phyloP scores from a whole-genome alignment of 805 yeast species.

The Komagataella pastoris region DNA sequence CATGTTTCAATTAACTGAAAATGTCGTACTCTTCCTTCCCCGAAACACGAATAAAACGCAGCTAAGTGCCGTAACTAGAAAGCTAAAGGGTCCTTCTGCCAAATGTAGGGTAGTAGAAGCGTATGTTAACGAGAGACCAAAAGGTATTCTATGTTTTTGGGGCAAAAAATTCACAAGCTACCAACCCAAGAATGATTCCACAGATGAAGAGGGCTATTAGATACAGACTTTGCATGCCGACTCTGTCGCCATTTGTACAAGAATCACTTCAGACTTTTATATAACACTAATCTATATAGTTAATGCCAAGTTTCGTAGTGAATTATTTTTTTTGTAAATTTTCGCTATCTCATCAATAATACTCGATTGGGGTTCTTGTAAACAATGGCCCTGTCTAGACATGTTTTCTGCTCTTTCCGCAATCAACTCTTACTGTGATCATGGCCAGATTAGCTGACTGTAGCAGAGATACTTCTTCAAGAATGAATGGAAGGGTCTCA shows the following conservation, averaged over 20 bases:
- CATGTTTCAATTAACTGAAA: slow-evolving; percentile 24
- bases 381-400: not conserved
- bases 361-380: not conserved
- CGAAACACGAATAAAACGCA: slow-evolving; percentile 43
- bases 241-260: not conserved
- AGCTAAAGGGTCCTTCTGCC: slow-evolving; percentile 28
- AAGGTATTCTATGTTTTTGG: slow-evolving; percentile 50
- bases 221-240: not conserved
- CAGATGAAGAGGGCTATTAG: not conserved
- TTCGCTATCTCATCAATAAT: not conserved
- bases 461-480: not conserved
- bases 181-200: not conserved
- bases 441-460: not conserved
- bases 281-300: not conserved
- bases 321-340: too few relatives aligned
- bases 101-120: slow-evolving; percentile 32
- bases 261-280: not conserved
- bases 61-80: slow-evolving; percentile 29
- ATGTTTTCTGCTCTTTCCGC: not conserved
- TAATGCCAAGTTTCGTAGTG: not conserved
- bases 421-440: not conserved
- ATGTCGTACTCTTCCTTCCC: slow-evolving; percentile 53
- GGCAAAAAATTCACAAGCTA: slow-evolving; percentile 30
- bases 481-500: not conserved
- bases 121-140: slow-evolving; percentile 24